Conservation (phyloP, 2,329 filamentous ascomycete genomes). For the Colletotrichum eremochloae region DNA sequence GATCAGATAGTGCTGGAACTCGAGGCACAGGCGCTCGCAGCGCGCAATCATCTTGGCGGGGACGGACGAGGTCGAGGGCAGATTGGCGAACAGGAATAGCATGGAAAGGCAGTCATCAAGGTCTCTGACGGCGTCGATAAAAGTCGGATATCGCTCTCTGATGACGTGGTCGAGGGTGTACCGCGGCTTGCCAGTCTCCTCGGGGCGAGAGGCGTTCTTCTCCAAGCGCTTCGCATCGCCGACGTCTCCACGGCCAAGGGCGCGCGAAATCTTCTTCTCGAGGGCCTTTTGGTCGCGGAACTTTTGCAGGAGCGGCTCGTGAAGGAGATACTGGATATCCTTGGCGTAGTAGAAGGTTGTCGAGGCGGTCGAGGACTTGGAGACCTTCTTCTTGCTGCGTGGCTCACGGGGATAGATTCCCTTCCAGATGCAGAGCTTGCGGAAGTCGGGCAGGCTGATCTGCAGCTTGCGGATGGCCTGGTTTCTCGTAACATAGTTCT, state of each 20-base stretch:
- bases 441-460: constrained; percentile 96
- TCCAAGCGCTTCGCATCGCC: constrained; percentile 90
- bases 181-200: constrained; percentile 90
- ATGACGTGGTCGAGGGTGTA: constrained; percentile 97
- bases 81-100: constrained; percentile 96
- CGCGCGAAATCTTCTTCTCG: constrained; percentile 96
- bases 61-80: constrained; percentile 89
- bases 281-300: constrained; percentile 98
- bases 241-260: constrained; percentile 91
- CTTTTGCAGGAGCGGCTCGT: constrained; percentile 93
- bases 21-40: constrained; percentile 91
- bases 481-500: constrained; percentile 98
- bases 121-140: constrained; percentile 92
- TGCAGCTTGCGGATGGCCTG: constrained; percentile 98
- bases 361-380: constrained; percentile 87
- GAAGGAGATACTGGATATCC: constrained; percentile 97
- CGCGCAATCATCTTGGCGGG: constrained; percentile 95
- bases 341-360: constrained; percentile 95
- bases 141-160: constrained; percentile 97
- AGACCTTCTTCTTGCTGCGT: constrained; percentile 95
- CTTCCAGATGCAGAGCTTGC: constrained; percentile 99
- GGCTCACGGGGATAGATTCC: constrained; percentile 98
- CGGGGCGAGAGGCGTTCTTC: constrained; percentile 85
- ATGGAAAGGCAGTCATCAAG: constrained; percentile 97
- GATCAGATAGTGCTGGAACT: constrained; percentile 99